A percentile compares a stretch with the other conserved stretches of the same genome.
phyloP scores from a whole-genome alignment of 2,329 filamentous ascomycete genomes.

The Microthyrium microscopicum region DNA sequence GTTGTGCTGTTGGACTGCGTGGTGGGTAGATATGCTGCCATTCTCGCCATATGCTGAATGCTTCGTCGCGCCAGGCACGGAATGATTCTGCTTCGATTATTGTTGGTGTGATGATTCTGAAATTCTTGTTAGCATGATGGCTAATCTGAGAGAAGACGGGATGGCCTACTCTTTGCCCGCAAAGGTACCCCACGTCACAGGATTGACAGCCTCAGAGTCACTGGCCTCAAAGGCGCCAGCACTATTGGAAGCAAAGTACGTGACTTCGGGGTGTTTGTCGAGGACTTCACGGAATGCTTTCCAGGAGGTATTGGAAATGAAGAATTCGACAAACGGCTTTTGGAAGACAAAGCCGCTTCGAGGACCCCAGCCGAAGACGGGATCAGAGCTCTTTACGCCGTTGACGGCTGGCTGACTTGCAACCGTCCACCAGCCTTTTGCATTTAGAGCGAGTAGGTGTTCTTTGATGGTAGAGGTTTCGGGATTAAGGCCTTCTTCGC shows the following conservation, averaged over 20 bases:
- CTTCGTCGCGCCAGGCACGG: constrained; percentile 85
- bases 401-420: constrained; percentile 92
- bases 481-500: constrained; percentile 68
- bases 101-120: constrained; percentile 68
- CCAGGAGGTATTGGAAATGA: constrained; percentile 64
- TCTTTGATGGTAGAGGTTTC: constrained; percentile 71
- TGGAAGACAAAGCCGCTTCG: constrained; percentile 90
- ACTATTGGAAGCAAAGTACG: constrained; percentile 75
- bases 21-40: constrained; percentile 82
- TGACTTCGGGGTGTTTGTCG: constrained; percentile 45
- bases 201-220: constrained; percentile 56
- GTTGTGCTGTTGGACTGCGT: constrained; percentile 50
- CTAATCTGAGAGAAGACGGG: not conserved
- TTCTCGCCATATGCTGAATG: constrained; percentile 87
- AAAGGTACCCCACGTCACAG: constrained; percentile 94
- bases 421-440: constrained; percentile 85
- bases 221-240: constrained; percentile 61
- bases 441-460: constrained; percentile 61
- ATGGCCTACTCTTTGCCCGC: constrained; percentile 55
- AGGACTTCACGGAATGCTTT: constrained; percentile 41
- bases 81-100: constrained; percentile 96
- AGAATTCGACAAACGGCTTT: constrained; percentile 90
- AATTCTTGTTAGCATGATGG: not conserved
- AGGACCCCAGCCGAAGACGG: constrained; percentile 85
- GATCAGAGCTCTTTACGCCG: constrained; percentile 58